phyloP scores from a whole-genome alignment of 306 rosid genomes.

The Oxytropis ochrocephala region DNA sequence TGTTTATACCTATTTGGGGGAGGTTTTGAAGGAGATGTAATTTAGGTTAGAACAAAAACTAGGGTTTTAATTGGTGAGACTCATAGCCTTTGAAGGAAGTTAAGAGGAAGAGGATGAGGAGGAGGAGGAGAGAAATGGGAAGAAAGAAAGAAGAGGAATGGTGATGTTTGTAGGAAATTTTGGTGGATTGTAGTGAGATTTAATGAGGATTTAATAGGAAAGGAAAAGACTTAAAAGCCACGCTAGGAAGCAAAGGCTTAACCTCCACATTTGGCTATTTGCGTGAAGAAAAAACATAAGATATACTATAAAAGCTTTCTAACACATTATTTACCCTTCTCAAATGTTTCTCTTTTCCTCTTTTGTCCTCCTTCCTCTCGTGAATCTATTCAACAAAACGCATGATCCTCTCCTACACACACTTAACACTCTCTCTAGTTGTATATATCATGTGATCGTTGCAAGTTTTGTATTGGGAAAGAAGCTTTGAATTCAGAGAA shows the following conservation, averaged over 20 bases:
- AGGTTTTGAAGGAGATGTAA: not conserved
- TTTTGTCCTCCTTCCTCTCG: conserved; percentile 18
- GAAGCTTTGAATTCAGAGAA: conserved; percentile 15
- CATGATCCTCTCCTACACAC: not conserved
- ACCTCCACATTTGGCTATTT: conserved; percentile 58
- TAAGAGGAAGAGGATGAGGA: not conserved
- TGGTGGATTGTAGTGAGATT: conserved; percentile 32
- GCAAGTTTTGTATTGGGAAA: conserved; percentile 5
- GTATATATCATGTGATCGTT: conserved; percentile 12
- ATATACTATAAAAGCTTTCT: conserved; percentile 26
- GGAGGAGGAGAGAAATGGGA: not conserved
- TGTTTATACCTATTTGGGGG: not conserved
- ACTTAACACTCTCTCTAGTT: not conserved
- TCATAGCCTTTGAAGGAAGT: not conserved
- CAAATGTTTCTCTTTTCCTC: conserved; percentile 11
- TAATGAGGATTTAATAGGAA: conserved; percentile 20
- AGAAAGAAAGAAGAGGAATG: not conserved
- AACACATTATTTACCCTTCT: conserved; percentile 20
- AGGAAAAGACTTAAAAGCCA: conserved; percentile 66
- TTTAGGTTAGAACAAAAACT: not conserved
- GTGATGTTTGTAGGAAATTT: conserved; percentile 6
- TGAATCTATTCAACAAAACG: conserved; percentile 30
- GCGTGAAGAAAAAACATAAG: conserved; percentile 97
- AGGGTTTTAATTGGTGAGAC: conserved; percentile 17
- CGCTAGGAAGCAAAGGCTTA: conserved; percentile 76